phyloP scores from a whole-genome alignment of 2,329 filamentous ascomycete genomes.

The Fusarium siculi region DNA sequence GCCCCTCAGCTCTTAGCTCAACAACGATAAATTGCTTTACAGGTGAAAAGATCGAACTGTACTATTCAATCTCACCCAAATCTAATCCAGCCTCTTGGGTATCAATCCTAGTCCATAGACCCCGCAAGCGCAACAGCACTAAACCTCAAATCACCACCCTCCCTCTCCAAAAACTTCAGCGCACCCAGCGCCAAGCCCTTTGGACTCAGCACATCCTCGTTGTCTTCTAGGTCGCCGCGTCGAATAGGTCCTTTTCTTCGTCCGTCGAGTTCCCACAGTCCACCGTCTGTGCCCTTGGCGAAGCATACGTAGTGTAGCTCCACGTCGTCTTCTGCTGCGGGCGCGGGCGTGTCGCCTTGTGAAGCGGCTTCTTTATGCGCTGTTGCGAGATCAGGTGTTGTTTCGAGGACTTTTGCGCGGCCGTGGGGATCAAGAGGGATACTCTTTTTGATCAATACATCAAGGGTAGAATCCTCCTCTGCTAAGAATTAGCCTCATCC shows the following conservation, averaged over 20 bases:
- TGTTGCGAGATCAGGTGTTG: conserved; percentile 76
- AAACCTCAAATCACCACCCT: conserved; percentile 67
- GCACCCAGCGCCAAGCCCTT: conserved; percentile 78
- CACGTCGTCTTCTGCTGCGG: conserved; percentile 80
- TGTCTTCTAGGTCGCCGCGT: conserved; percentile 63
- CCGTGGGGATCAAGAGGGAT: conserved; percentile 72
- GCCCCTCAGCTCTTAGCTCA: neutral
- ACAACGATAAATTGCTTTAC: neutral
- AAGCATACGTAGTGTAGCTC: conserved; percentile 98
- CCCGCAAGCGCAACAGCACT: conserved; percentile 67
- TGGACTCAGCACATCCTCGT: conserved; percentile 79
- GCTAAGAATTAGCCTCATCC: neutral
- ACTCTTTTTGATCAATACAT: conserved; percentile 74
- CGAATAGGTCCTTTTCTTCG: conserved; percentile 66
- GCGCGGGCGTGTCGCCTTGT: conserved; percentile 81
- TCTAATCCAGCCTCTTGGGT: conserved; percentile 6
- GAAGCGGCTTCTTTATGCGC: conserved; percentile 83
- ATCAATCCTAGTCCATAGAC: conserved; percentile 56
- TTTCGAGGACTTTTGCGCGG: conserved; percentile 80
- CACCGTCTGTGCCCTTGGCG: conserved; percentile 77
- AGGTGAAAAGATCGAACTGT: neutral
- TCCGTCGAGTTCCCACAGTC: conserved; percentile 70
- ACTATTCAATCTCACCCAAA: neutral
- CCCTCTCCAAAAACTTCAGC: conserved; percentile 66
- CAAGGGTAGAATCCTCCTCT: conserved; percentile 67